Percentiles rank a stretch among this genome's conserved stretches.
phyloP scores from a whole-genome alignment of 179 eudicot genomes.

The Sideroxylon spinosum region DNA sequence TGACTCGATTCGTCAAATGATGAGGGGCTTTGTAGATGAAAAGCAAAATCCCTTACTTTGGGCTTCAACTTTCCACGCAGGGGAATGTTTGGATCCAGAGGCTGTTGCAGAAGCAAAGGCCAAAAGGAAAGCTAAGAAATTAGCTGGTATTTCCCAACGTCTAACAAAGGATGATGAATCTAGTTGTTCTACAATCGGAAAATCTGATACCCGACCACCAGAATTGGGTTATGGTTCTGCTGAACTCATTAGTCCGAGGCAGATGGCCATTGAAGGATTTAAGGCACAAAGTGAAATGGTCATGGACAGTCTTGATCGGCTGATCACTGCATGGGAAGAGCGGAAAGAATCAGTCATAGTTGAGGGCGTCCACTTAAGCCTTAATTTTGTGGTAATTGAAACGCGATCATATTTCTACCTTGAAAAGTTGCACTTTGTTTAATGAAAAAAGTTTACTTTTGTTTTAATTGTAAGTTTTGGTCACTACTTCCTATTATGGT shows the following conservation, averaged over 20 bases:
- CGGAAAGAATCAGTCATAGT: slow-evolving; percentile 87
- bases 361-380: slow-evolving; percentile 98
- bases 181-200: slow-evolving; percentile 32
- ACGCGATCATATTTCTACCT: not conserved
- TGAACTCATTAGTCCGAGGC: slow-evolving; percentile 64
- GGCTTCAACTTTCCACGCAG: slow-evolving; percentile 98
- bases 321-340: slow-evolving; percentile 94
- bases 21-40: slow-evolving; percentile 96
- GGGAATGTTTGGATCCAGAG: slow-evolving; percentile 73
- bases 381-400: slow-evolving; percentile 76
- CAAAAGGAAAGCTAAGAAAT: slow-evolving; percentile 67
- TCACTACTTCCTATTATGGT: slow-evolving; percentile 3
- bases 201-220: slow-evolving; percentile 26
- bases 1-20: slow-evolving; percentile 94
- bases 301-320: slow-evolving; percentile 86
- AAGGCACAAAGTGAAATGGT: slow-evolving; percentile 99
- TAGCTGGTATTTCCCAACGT: slow-evolving; percentile 35
- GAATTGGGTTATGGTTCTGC: slow-evolving; percentile 34
- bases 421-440: not conserved
- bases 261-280: slow-evolving; percentile 89
- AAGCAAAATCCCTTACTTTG: slow-evolving; percentile 81
- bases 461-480: slow-evolving; percentile 3
- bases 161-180: slow-evolving; percentile 35
- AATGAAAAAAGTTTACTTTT: not conserved
- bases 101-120: slow-evolving; percentile 89